Evolutionary conservation across 139 green algal genomes (phyloP), one percentile per base, ranked within the genome.

Genomic region (Pseudopediastrum boryanum): DNA sequence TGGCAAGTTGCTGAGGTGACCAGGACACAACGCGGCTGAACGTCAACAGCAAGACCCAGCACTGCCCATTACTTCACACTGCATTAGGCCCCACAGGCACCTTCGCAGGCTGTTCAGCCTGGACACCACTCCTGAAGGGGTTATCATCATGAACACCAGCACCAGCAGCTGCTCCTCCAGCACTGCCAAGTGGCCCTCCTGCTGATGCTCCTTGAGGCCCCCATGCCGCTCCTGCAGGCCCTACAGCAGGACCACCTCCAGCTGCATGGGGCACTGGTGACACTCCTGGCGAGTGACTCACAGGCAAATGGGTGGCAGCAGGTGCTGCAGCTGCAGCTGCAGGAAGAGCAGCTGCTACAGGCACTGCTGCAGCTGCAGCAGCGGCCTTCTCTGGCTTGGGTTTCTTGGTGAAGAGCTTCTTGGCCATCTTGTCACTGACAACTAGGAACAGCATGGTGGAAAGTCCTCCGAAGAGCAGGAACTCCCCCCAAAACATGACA

Each of bases 401-500:
- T 3, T 46, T 39, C n/a, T 70, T 78, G 71, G 68, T 56, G 39
- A 78, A 78, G 27, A 70, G 27, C 25, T 56, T 41, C 27, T 78
- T 54, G 41, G n/a, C n/a, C n/a, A 54, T 70, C 5, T 38, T 65
- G 3, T 7, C 38, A 2, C 54, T 61, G 1, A 59, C 8, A 21
- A 78, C 41, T 41, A 78, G 54, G 6, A 31, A 9, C 27, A 39
- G 56, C 46, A 44, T 78, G 1, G 25, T 29, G 2, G 52, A 35
- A n/a, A 78, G 39, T 27, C 42, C 41, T 0, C 54, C 52, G 31
- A 68, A 69, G 27, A 70, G 25, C 8, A 78, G 36, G 10, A 70
- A 27, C 13, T 67, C 38, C 39, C 29, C 56, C 71, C 71, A 78
- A 7, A 56, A 54, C 33, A 78, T 10, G 4, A 70, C 71, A 56